Conservation (phyloP, 225 moss, liverwort and hornwort genomes). For the Polytrichum formosum region DNA sequence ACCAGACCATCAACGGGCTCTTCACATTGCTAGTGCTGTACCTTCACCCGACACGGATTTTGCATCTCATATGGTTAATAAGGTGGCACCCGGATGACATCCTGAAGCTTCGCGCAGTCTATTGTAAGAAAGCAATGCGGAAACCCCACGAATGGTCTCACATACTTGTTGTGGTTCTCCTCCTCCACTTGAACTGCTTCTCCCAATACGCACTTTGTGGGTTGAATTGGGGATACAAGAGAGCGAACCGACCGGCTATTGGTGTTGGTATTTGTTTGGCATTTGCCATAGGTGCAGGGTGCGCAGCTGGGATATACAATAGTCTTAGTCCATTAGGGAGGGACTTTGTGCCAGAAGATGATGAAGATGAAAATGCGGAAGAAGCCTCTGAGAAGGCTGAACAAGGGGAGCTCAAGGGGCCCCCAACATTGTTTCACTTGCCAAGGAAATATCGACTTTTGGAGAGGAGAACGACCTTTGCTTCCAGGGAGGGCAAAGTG, state of each 20-base stretch:
- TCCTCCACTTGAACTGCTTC: slow-evolving; percentile 79
- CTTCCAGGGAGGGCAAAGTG: slow-evolving; percentile 58
- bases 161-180: slow-evolving; percentile 72
- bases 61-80: slow-evolving; percentile 69
- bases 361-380: slow-evolving; percentile 26
- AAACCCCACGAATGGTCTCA: slow-evolving; percentile 94
- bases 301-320: slow-evolving; percentile 79
- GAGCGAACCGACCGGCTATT: slow-evolving; percentile 69
- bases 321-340: slow-evolving; percentile 74
- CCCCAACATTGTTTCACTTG: slow-evolving; percentile 40
- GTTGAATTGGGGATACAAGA: slow-evolving; percentile 92
- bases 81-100: slow-evolving; percentile 74
- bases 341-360: slow-evolving; percentile 58
- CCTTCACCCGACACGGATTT: slow-evolving; percentile 70
- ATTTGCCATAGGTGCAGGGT: slow-evolving; percentile 69
- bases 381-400: slow-evolving; percentile 21
- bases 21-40: slow-evolving; percentile 90
- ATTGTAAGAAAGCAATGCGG: slow-evolving; percentile 80
- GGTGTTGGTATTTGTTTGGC: slow-evolving; percentile 75
- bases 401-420: slow-evolving; percentile 17
- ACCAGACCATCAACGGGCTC: slow-evolving; percentile 82
- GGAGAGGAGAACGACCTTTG: slow-evolving; percentile 80
- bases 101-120: slow-evolving; percentile 63
- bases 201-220: slow-evolving; percentile 87
- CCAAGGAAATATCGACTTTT: slow-evolving; percentile 60